These are phyloP conservation scores for Hypoxylon rubiginosum DNA, from an alignment of 2,329 filamentous ascomycete species.

Conservation along the genomic window DNA sequence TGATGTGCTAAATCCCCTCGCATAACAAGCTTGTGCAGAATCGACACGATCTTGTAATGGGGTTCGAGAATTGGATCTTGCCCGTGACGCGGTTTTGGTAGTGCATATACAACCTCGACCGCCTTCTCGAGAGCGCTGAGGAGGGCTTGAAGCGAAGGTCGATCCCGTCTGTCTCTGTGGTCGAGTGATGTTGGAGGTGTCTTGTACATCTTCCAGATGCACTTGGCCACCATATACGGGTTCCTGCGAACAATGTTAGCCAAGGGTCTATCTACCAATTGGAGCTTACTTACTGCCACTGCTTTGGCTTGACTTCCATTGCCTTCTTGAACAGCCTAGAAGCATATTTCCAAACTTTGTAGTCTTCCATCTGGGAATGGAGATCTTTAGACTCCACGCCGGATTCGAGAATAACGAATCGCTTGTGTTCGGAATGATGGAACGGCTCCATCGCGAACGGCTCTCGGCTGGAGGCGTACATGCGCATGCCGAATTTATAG, in stretches of 20 bases:
- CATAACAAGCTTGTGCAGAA: constrained; percentile 84
- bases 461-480: constrained; percentile 73
- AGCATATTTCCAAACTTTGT: constrained; percentile 73
- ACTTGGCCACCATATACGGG: constrained; percentile 72
- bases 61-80: constrained; percentile 87
- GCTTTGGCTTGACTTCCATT: constrained; percentile 65
- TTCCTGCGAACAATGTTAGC: constrained; percentile 58
- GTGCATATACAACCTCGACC: constrained; percentile 63
- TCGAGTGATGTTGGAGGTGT: constrained; percentile 61
- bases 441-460: constrained; percentile 75
- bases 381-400: constrained; percentile 65
- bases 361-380: constrained; percentile 69
- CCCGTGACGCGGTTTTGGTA: constrained; percentile 69
- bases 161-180: constrained; percentile 56
- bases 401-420: constrained; percentile 67
- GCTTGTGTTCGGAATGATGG: constrained; percentile 67
- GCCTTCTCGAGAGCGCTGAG: constrained; percentile 65
- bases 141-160: constrained; percentile 58
- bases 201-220: constrained; percentile 74
- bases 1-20: constrained; percentile 62
- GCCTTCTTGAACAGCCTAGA: constrained; percentile 69
- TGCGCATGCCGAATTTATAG: constrained; percentile 71
- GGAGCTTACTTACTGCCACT: constrained; percentile 66
- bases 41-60: constrained; percentile 89
- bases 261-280: not conserved